phyloP scores from a whole-genome alignment of 2,329 filamentous ascomycete genomes.

The Epichloe brachyelytri region DNA sequence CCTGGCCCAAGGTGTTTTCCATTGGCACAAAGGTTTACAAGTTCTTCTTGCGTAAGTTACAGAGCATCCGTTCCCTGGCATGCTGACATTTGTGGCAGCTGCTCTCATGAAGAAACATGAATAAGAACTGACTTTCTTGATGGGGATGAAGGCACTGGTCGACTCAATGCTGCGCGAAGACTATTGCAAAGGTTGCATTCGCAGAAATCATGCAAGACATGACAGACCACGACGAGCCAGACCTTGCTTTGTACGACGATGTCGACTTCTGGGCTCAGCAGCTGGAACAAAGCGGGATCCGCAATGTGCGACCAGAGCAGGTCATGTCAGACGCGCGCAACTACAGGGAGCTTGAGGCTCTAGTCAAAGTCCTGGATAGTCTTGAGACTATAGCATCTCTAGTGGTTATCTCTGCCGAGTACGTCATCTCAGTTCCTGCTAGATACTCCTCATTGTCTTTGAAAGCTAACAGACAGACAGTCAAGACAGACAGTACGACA shows the following conservation, averaged over 20 bases:
- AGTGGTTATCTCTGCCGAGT: conserved; percentile 40
- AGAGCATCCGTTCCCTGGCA: neutral
- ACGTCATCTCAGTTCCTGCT: conserved; percentile 15
- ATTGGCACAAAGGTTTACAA: conserved; percentile 65
- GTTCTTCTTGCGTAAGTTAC: conserved; percentile 63
- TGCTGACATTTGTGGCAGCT: neutral
- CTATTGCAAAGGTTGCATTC: conserved; percentile 39
- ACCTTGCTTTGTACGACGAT: conserved; percentile 26
- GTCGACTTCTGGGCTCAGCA: conserved; percentile 26
- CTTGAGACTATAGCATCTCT: conserved; percentile 53
- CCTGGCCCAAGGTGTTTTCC: conserved; percentile 58
- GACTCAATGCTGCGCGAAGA: conserved; percentile 40
- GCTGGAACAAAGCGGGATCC: conserved; percentile 23
- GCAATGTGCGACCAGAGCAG: conserved; percentile 25
- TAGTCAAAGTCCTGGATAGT: conserved; percentile 52
- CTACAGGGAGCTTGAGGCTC: conserved; percentile 55
- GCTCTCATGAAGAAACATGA: neutral
- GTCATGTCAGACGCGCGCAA: conserved; percentile 44
- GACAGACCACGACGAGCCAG: conserved; percentile 23
- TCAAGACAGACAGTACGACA: conserved; percentile 5
- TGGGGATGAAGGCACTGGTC: conserved; percentile 28
- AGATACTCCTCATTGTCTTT: neutral
- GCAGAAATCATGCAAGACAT: conserved; percentile 32
- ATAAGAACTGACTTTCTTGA: neutral
- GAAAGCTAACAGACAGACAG: neutral